Evolutionary conservation across 2,329 filamentous ascomycete species (phyloP), one percentile per base, ranked within the genome.

Genomic region (Stemphylium vesicarium): DNA sequence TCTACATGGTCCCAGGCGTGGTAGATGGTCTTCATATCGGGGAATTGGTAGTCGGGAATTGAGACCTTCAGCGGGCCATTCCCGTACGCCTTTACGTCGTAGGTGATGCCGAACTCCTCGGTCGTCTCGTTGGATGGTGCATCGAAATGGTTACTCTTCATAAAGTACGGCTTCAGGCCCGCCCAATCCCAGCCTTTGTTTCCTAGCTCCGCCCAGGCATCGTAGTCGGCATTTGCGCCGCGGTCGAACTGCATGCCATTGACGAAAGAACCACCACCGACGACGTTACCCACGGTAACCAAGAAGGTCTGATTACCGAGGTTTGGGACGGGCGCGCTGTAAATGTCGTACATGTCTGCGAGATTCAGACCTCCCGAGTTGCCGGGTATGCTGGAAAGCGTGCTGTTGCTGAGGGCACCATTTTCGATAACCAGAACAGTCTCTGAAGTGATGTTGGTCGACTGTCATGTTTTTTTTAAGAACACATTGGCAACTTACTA

Each of bases 221-320:
- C 41, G 20, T 52, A 52, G 6, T 52, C 50, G 8, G 58, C 67
- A 24, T 65, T 54, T 11, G 62, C 57, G 9, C 63, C 74, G 12
- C 75, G 62, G 35, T 72, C 66, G 29, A 70, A 74, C 12, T 62
- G 54, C 70, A 77, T 71, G 11, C 71, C 70, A 56, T 76, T 75
- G 35, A 75, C 63, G 0, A 62, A 63, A 1, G 62, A 64, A 18
- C 73, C 67, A 4, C 74, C 74, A 11, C 74, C 73, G 1, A 76
- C 70, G 2, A 68, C 68, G 35, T 56, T 59, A 4, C 61, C 63
- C 11, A 66, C 52, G 2, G 48, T 38, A n/a, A 57, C 63, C 10
- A 31, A 20, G 42, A 54, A 63, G 0, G 59, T 59, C 35, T 45
- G 43, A 45, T 70, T 66, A 24, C 59, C 60, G 29, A 75, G 60